Evolutionary conservation across 352 stramenopile genomes (phyloP).

Genomic region (Detonula confervacea): DNA sequence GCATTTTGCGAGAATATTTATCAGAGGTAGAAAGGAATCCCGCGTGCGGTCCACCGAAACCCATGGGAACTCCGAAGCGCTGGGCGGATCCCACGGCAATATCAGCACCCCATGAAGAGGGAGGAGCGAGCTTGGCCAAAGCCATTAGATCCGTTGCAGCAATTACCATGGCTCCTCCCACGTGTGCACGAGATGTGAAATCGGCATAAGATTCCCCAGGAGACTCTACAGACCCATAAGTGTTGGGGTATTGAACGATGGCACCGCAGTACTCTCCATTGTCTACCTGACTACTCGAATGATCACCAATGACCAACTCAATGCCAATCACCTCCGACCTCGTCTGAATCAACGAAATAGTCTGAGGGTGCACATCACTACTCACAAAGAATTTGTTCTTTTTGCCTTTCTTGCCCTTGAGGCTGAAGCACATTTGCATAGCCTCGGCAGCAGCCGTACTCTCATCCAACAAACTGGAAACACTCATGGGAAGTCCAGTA

Average conservation of each 20-base stretch:
- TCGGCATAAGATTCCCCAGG: constrained; percentile 90
- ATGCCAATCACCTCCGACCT: constrained; percentile 91
- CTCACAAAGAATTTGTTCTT: constrained; percentile 96
- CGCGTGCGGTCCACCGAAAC: constrained; percentile 98
- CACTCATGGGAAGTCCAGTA: constrained; percentile 95
- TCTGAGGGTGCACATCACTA: constrained; percentile 85
- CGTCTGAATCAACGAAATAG: constrained; percentile 92
- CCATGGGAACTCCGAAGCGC: constrained; percentile 99
- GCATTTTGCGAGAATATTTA: constrained; percentile 96
- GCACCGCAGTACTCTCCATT: constrained; percentile 92
- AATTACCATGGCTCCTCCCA: constrained; percentile 91
- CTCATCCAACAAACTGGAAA: constrained; percentile 98
- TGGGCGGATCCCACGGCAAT: constrained; percentile 98
- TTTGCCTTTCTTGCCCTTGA: constrained; percentile 91
- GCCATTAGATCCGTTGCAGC: constrained; percentile 96
- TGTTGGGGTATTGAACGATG: constrained; percentile 99
- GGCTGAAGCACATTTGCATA: constrained; percentile 95
- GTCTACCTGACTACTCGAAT: constrained; percentile 88
- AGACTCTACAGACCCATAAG: constrained; percentile 93
- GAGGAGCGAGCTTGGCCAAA: constrained; percentile 93
- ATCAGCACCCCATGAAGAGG: constrained; percentile 93
- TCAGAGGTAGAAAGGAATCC: constrained; percentile 96
- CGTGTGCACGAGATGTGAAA: constrained; percentile 91
- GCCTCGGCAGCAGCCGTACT: constrained; percentile 98
- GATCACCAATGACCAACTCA: constrained; percentile 92